Evolutionary conservation across 148 eudicot genomes (phyloP), one percentile per base, ranked within the genome.

Genomic region (Heliosperma pusillum): DNA sequence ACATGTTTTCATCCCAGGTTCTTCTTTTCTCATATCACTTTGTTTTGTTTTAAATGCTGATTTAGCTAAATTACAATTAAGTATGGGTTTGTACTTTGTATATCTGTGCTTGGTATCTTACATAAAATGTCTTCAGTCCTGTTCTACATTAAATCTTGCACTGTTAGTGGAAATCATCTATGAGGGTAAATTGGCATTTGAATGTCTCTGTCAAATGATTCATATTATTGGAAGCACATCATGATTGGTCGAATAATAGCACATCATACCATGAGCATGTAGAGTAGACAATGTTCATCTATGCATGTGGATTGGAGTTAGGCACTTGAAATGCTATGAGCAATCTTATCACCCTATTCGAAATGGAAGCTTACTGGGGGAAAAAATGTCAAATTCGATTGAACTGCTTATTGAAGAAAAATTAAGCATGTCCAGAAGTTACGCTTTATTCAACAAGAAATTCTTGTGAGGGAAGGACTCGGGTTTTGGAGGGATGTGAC

Each of bases 1-100:
- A 45, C 98, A 94, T 82, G 96, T 94, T 53, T 94, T 84, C 77
- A 94, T 94, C 65, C 96, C 97, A 74, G 97, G 98, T 80, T 42
- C 42, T 7, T 67, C 27, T 74, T 3, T 64, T 66, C 26, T n/a
- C 29, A 1, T 2, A 6, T 45, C 2, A 66, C 71, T 56, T 20
- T 11, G 21, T 40, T 17, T 40, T 26, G 1, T 2, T 24, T 24
- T 76, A 27, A 20, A 62, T 29, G 4, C 44, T 42, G 29, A 21
- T 22, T 60, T 13, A 15, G 29, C 15, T 60, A 25, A 5, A 47
- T 19, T 16, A 22, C 71, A 3, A 10, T 13, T 12, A 44, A 10
- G 19, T 44, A 12, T 22, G 71, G 24, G 19, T 68, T 52, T 68
- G 55, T 68, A 15, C 3, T 68, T 52, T 68, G 55, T 68, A 15